These are phyloP conservation scores for Crithidia acanthocephali DNA, from an alignment of 208 protist genomes.

Conservation along the genomic window DNA sequence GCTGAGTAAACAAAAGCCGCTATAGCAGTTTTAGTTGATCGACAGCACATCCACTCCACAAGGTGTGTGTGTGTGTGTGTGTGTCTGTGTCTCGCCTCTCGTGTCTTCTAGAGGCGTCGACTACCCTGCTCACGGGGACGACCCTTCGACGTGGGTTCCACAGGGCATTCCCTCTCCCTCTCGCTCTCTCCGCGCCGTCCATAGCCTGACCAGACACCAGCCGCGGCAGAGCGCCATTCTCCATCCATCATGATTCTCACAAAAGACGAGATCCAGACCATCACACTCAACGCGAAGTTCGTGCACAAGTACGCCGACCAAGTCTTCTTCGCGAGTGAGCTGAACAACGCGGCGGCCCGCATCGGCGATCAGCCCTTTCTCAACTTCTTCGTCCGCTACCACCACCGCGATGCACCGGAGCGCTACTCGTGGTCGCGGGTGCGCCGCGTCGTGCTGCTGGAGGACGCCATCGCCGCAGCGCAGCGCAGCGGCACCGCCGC, in stretches of 20 bases:
- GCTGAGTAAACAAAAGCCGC: too few species aligned
- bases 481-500: slow-evolving; percentile 2
- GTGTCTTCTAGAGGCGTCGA: too few species aligned
- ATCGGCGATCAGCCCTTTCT: slow-evolving; percentile 46
- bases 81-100: too few species aligned
- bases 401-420: slow-evolving; percentile 48
- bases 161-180: too few species aligned
- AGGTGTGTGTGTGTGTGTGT: too few species aligned
- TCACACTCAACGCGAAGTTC: slow-evolving; percentile 70
- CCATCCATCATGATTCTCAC: slow-evolving; percentile 37
- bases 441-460: slow-evolving; percentile 35
- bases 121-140: too few species aligned
- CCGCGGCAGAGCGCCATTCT: too few species aligned
- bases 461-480: slow-evolving; percentile 19
- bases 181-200: too few species aligned
- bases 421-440: slow-evolving; percentile 67
- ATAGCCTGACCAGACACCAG: too few species aligned
- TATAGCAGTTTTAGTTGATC: too few species aligned
- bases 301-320: slow-evolving; percentile 70
- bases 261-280: slow-evolving; percentile 40
- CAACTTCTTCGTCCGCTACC: slow-evolving; percentile 77
- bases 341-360: slow-evolving; percentile 43
- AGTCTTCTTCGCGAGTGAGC: slow-evolving; percentile 54
- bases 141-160: too few species aligned
- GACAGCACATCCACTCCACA: too few species aligned